phyloP scores from a whole-genome alignment of 176 grass and related monocot species.

The Aegilops bicornis region DNA sequence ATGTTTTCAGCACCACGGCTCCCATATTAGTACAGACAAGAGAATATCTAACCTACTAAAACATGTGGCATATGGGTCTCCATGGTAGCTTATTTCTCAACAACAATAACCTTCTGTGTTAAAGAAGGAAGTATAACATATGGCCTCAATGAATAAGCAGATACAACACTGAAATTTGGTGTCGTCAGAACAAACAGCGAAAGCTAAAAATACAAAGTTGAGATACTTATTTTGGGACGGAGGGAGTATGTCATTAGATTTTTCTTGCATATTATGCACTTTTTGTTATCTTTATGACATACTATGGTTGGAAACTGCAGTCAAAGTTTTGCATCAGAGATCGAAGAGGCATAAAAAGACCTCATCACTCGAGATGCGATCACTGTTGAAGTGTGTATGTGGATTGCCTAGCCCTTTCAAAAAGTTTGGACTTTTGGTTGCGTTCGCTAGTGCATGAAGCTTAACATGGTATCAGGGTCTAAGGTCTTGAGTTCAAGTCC shows the following conservation, averaged over 20 bases:
- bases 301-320: not conserved
- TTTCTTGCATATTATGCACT: not conserved
- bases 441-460: too few relatives aligned
- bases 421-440: too few relatives aligned
- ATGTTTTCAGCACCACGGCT: conserved; percentile 20
- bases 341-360: not conserved
- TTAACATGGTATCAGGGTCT: too few relatives aligned
- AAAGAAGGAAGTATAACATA: not conserved
- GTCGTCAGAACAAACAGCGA: not conserved
- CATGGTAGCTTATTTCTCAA: not conserved
- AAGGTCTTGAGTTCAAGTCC: too few relatives aligned
- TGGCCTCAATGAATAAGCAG: not conserved
- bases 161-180: not conserved
- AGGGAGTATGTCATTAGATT: not conserved
- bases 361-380: not conserved
- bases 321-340: not conserved
- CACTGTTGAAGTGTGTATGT: too few relatives aligned
- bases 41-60: not conserved
- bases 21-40: not conserved
- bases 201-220: not conserved
- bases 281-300: not conserved
- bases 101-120: not conserved
- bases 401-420: too few relatives aligned
- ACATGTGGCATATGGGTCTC: not conserved
- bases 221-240: too few relatives aligned